Evolutionary conservation across 768 basidiomycete genomes (phyloP), one percentile per base, ranked within the genome.

Genomic region (Boletus rubroflammeus): DNA sequence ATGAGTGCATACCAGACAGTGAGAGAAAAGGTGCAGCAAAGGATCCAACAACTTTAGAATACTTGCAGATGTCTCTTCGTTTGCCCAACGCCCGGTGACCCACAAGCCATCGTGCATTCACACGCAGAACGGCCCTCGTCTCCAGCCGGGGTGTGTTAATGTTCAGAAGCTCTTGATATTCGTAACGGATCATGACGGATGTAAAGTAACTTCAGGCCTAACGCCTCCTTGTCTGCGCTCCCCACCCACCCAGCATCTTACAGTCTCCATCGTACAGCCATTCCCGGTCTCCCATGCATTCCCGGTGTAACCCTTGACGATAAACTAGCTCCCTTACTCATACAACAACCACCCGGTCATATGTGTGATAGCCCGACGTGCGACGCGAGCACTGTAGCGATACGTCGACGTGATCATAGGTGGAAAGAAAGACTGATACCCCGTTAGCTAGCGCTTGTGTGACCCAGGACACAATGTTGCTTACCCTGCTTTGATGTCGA

Each of bases 1-100:
- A 80, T 96, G 81, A 94, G 78, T 66, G 95, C 95, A 29, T 97
- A 95, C 76, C 85, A 90, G 76, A 90, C 89, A 1, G 85, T 93
- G 58, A 87, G 85, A 71, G 90, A 91, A 65, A 85, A 83, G 76
- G 83, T 93, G 74, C 84, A 87, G 65, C 86, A 90, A 69, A 79
- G 87, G 65, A 90, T 93, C 63, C 83, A 86, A 28, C 87, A 89
- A 62, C 76, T 90, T 55, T 91, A 81, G 72, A 44, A 39, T 40
- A 52, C n/a, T 2, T 15, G 31, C 74, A 42, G n/a, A 55, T n/a
- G 6, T 15, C 13, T 54, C 74, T 70, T 43, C 35, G 19, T 1
- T 39, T 14, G 21, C 6, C 3, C 40, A 21, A 45, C 13, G 15
- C n/a, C n/a, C n/a, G n/a, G n/a, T n/a, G n/a, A n/a, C n/a, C n/a